Base-by-base conservation (phyloP, 192 early-diverging fungal species). In the Thamnidium elegans region DNA sequence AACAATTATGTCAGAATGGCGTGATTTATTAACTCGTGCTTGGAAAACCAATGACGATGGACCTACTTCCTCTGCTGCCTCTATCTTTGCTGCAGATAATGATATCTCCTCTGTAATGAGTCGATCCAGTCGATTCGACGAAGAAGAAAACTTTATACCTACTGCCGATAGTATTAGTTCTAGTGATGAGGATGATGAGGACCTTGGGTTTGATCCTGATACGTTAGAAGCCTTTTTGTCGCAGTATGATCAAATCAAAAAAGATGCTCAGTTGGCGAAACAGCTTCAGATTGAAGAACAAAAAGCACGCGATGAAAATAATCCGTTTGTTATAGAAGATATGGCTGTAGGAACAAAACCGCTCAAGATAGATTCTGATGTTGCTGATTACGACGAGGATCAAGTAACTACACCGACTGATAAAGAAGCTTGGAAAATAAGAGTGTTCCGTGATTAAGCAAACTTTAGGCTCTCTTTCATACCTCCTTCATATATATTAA, bases 1-100 rank as follows among this genome's bases (percentile, higher is more conserved):
- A 32, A 47, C 59, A n/a, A 55, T 65, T 36, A 72, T 72, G 70
- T 56, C 55, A 19, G 63, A 72, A 43, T 72, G 70, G 70, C 55
- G 48, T 36, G 54, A 66, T 34, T 23, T 72, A 34, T 20, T 72
- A n/a, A 72, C 70, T n/a, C 46, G 70, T 50, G 58, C 70, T 43
- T 72, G 70, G 70, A 59, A 58, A 44, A 45, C 58, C 17, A 51
- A 50, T 11, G 48, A 50, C 3, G 62, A 63, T 4, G 26, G 5
- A 50, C 45, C 47, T 51, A 20, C 21, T 21, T 17, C 46, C 8
- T 10, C 62, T 36, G 47, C 48, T 19, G 32, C 32, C 32, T 7
- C 32, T 34, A 51, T 26, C 32, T 62, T 55, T 32, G 30, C 53
- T 7, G 15, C n/a, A 23, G 63, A 65, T 20, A 36, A 39, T 14